Conservation (phyloP, 177 flowering plant genomes). For the Tripterygium wilfordii region DNA sequence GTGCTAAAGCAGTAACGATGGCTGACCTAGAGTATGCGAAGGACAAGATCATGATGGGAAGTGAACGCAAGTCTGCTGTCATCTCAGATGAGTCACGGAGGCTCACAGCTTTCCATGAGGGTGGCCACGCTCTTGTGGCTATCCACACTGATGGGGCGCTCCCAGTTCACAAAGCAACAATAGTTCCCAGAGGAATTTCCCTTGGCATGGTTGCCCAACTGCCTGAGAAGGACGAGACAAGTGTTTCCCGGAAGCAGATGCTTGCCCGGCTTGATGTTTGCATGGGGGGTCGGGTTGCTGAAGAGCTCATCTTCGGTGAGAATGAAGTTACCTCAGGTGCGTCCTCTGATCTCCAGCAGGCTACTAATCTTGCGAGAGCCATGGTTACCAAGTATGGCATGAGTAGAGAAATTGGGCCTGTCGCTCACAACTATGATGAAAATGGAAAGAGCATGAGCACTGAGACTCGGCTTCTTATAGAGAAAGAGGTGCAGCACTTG, state of each 20-base stretch:
- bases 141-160: slow-evolving; percentile 76
- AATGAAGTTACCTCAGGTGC: slow-evolving; percentile 93
- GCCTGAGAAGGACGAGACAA: slow-evolving; percentile 84
- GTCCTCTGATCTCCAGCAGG: slow-evolving; percentile 74
- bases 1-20: slow-evolving; percentile 86
- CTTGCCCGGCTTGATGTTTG: slow-evolving; percentile 80
- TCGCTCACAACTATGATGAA: slow-evolving; percentile 73
- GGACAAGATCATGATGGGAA: slow-evolving; percentile 96
- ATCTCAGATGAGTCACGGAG: slow-evolving; percentile 80
- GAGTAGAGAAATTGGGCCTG: slow-evolving; percentile 82
- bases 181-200: slow-evolving; percentile 88
- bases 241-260: slow-evolving; percentile 57
- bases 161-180: slow-evolving; percentile 94
- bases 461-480: slow-evolving; percentile 84
- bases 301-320: slow-evolving; percentile 94
- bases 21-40: slow-evolving; percentile 84
- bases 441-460: slow-evolving; percentile 97
- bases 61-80: slow-evolving; percentile 93
- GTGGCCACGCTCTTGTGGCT: slow-evolving; percentile 76
- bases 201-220: slow-evolving; percentile 89
- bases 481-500: slow-evolving; percentile 66
- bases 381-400: slow-evolving; percentile 98
- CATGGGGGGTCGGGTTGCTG: slow-evolving; percentile 99
- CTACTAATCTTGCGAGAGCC: slow-evolving; percentile 80
- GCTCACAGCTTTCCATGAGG: slow-evolving; percentile 72